Evolutionary conservation across 306 rosid genomes (phyloP), one percentile per base, ranked within the genome.

Genomic region (Spatholobus suberectus): DNA sequence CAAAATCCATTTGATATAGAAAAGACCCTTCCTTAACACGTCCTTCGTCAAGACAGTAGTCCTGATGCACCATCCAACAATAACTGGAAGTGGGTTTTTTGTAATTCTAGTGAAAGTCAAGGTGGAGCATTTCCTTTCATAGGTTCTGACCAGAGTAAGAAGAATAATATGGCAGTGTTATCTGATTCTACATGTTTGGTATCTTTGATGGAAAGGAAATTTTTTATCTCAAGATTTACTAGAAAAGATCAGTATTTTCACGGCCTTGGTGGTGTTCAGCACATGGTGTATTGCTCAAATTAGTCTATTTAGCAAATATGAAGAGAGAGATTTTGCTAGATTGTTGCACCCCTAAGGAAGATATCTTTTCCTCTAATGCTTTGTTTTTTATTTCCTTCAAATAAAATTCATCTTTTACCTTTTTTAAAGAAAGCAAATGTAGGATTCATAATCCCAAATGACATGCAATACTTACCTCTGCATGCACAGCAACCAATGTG

Each of bases 401-500:
- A 51, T 63, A 84, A 84, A 70, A 73, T 12, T 40, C 14, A 35
- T 72, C 52, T 78, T 70, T 51, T 34, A 44, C 52, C 18, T 18
- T 35, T 52, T 59, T 24, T 7, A 3, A 44, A 37, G 6, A 37
- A 72, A 67, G 10, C n/a, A 24, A 61, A 71, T 10, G 35, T 51
- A 17, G n/a, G 65, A 55, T 75, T 51, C 75, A 68, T 52, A 32
- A 70, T 63, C 76, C 78, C 68, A 84, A 46, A 66, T 54, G 40
- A 18, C 58, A 66, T 69, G 83, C 73, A 77, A 68, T 49, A 80
- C 40, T 79, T 92, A 96, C 99, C 99, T 96, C 99, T 21, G 99
- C 99, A 77, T 96, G 99, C 70, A 96, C 97, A 80, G 99, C 92
- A 37, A 96, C 99, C 73, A 96, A 88, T 68, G 97, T 92, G 86